Evolutionary conservation across 305 asterid genomes (phyloP), one percentile per base, ranked within the genome.

Genomic region (Ajuga reptans): DNA sequence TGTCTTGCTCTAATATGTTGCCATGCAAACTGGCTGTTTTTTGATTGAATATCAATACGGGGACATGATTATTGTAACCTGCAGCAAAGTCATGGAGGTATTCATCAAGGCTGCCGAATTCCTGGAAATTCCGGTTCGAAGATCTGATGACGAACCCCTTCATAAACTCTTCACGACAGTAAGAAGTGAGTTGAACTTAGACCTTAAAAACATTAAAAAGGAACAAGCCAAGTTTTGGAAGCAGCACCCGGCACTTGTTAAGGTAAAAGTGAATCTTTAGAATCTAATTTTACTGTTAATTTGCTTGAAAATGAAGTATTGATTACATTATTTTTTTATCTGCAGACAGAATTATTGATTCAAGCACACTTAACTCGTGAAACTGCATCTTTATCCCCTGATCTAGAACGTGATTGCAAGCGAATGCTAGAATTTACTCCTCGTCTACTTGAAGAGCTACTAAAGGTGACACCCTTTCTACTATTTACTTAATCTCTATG

Each of bases 221-320:
- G 98, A 92, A 71, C 97, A 90, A 77, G 86, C 92, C 29, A 92
- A 90, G 77, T 92, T 87, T 78, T 92, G 95, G 96, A 88, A 88
- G 86, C 95, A 84, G 84, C 96, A 88, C 72, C 96, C 97, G 0
- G 85, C 92, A 34, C 78, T 80, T 72, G 84, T 87, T 77, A 93
- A 93, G 96, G 99, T 89, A 79, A 73, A 65, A 47, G 61, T 57
- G 75, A 64, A 77, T 66, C 60, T 37, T 72, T 43, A 9, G 41
- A 67, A 72, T 63, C 72, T 64, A 49, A 31, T 53, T 46, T 27
- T 24, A 33, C 10, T 31, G 36, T 31, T 31, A 31, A 12, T 61
- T 69, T 56, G 29, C 60, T 78, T 73, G 16, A 64, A 60, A 39
- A 16, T 24, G 17, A 46, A 18, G 17, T 61, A 37, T 27, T 73